Conservation (phyloP, 441 rosid genomes). For the Eutrema salsugineum region DNA sequence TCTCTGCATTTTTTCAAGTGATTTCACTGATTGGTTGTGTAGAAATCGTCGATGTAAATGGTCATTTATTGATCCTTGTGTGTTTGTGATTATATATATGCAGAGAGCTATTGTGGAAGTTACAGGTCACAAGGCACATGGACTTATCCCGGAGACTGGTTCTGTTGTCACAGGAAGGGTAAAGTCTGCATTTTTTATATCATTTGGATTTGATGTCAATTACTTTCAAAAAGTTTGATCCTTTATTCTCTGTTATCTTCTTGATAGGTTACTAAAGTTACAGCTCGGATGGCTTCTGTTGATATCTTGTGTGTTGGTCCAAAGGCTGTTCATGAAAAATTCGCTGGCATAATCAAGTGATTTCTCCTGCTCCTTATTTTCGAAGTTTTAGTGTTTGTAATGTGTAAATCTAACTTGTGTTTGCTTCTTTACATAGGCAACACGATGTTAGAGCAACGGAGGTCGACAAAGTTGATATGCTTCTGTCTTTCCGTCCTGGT, state of each 20-base stretch:
- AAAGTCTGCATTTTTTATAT: slow-evolving; percentile 30
- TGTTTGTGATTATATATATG: not conserved
- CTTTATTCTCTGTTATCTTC: not conserved
- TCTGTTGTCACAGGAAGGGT: slow-evolving; percentile 80
- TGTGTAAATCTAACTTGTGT: not conserved
- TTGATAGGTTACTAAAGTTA: slow-evolving; percentile 80
- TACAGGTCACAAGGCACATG: slow-evolving; percentile 76
- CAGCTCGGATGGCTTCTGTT: slow-evolving; percentile 65
- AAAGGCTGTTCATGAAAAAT: slow-evolving; percentile 77
- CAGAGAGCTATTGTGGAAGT: slow-evolving; percentile 83
- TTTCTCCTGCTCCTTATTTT: not conserved
- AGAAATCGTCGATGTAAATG: not conserved
- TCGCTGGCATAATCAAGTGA: slow-evolving; percentile 78
- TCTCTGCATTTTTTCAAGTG: not conserved
- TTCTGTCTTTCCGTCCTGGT: slow-evolving; percentile 72
- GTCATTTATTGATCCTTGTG: not conserved
- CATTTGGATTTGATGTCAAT: not conserved
- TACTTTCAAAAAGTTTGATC: not conserved
- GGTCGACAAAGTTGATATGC: slow-evolving; percentile 94
- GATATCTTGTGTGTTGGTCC: slow-evolving; percentile 87
- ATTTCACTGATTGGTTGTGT: not conserved
- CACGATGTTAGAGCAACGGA: slow-evolving; percentile 95
- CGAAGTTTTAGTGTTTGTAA: not conserved
- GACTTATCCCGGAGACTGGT: slow-evolving; percentile 79
- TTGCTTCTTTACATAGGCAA: slow-evolving; percentile 47